Evolutionary conservation across 2,329 filamentous ascomycete genomes (phyloP), one percentile per base, ranked within the genome.

Genomic region (Hirsutella minnesotensis): DNA sequence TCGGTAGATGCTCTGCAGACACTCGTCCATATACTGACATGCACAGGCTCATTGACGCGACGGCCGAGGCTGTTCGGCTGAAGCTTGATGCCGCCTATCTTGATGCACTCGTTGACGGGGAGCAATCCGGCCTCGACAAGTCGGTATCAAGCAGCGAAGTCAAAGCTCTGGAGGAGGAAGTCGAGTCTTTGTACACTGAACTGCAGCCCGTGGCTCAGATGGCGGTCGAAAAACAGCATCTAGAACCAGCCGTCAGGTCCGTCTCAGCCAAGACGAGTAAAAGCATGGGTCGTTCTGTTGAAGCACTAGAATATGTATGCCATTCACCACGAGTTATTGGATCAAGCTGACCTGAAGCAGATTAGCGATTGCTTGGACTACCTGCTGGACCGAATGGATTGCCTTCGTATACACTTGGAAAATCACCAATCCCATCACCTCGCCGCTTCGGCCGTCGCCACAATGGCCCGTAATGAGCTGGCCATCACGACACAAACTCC

Each of bases 161-260:
- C 9, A 63, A 61, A 13, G 66, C 70, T 3, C 56, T 83, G 2
- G 73, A 80, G 51, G 72, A 74, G 27, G 82, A 86, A 53, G 65
- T 86, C 1, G 79, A 84, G 49, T 83, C 79, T 4, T 64, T 86
- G 3, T 81, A 83, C 50, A 66, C 78, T 0, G 83, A 86, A 54
- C 79, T 86, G 34, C 63, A 81, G 0, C 76, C 81, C 0, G 77
- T 86, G 2, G 75, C 80, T 7, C 76, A 83, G 47, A 86, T 86
- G 76, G 77, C 81, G 0, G 69, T 80, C 1, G 79, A 85, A 49
- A 75, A 82, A 51, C 77, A 83, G 53, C 72, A 80, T 49, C 66
- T 82, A 5, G 72, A 77, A 46, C 81, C 81, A 0, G 75, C 81
- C 1, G 60, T 76, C 5, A 60, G 62, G 43, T 61, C 65, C 0